These are phyloP conservation scores for Globisporangium nagaii DNA, from an alignment of 352 stramenopile species.

Conservation along the genomic window DNA sequence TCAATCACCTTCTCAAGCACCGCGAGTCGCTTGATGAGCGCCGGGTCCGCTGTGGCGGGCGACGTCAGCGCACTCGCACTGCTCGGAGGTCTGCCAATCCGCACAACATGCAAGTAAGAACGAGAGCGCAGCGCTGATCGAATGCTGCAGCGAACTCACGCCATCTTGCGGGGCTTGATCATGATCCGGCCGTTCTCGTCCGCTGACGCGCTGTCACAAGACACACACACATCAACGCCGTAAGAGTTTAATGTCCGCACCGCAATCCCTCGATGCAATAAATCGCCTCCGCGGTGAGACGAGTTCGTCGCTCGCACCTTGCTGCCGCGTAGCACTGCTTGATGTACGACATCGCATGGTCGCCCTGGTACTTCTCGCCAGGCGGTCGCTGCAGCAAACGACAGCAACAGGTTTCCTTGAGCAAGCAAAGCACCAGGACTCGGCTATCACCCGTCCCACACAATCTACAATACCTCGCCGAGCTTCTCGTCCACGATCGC, in stretches of 20 bases:
- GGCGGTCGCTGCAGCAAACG: slow-evolving; percentile 17
- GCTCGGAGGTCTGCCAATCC: slow-evolving; percentile 6
- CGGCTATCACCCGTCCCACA: too few species aligned
- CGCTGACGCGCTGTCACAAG: slow-evolving; percentile 47
- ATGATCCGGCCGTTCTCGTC: slow-evolving; percentile 80
- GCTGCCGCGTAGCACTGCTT: slow-evolving; percentile 86
- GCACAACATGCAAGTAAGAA: neutral
- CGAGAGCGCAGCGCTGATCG: neutral
- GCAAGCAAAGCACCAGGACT: too few species aligned
- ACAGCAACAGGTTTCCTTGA: neutral
- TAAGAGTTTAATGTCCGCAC: too few species aligned
- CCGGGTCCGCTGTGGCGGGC: slow-evolving; percentile 22
- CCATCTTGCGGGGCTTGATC: slow-evolving; percentile 63
- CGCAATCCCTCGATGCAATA: too few species aligned
- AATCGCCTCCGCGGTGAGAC: neutral
- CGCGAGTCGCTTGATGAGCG: slow-evolving; percentile 48
- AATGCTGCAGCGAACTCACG: slow-evolving; percentile 20
- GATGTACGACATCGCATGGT: slow-evolving; percentile 79
- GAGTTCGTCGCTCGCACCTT: slow-evolving; percentile 24
- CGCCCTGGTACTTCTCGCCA: slow-evolving; percentile 69
- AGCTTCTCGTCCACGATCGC: slow-evolving; percentile 83
- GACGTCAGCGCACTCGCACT: neutral
- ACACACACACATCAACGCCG: neutral
- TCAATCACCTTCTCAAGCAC: slow-evolving; percentile 77
- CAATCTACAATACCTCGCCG: slow-evolving; percentile 58